phyloP scores from a whole-genome alignment of 176 grass and related monocot species.

The Oryza meyeriana region DNA sequence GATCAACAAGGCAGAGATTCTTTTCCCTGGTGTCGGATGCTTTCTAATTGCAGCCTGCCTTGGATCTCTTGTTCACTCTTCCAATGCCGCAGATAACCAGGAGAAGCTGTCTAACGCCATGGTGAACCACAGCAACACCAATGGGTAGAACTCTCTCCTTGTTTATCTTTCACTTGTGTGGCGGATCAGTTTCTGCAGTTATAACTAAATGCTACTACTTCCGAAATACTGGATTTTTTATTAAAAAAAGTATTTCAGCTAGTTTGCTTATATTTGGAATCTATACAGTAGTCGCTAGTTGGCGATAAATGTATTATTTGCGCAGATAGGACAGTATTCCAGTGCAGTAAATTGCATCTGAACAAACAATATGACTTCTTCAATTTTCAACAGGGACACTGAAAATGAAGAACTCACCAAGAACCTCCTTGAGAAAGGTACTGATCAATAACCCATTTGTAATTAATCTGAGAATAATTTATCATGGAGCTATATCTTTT shows the following conservation, averaged over 20 bases:
- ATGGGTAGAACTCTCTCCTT: conserved; percentile 12
- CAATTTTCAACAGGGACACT: conserved; percentile 20
- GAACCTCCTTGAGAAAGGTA: conserved; percentile 41
- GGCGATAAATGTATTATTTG: background rate
- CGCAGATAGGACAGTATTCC: background rate
- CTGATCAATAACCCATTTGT: background rate
- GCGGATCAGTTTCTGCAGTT: background rate
- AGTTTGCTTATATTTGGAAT: background rate
- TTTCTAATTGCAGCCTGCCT: conserved; percentile 87
- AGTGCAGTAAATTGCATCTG: background rate
- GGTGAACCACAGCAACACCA: conserved; percentile 24
- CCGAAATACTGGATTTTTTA: background rate
- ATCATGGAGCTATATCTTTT: background rate
- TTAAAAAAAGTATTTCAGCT: background rate
- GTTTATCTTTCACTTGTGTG: background rate
- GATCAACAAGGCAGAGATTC: conserved; percentile 88
- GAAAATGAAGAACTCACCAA: conserved; percentile 26
- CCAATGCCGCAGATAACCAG: conserved; percentile 81
- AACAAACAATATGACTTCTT: background rate
- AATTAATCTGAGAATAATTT: background rate
- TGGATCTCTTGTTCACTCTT: conserved; percentile 84
- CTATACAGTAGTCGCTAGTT: background rate
- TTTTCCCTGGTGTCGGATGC: conserved; percentile 83
- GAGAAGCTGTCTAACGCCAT: conserved; percentile 62
- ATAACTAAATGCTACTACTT: background rate